Base-by-base conservation (phyloP, 257 asterid genomes). In the Thymus quinquecostatus region DNA sequence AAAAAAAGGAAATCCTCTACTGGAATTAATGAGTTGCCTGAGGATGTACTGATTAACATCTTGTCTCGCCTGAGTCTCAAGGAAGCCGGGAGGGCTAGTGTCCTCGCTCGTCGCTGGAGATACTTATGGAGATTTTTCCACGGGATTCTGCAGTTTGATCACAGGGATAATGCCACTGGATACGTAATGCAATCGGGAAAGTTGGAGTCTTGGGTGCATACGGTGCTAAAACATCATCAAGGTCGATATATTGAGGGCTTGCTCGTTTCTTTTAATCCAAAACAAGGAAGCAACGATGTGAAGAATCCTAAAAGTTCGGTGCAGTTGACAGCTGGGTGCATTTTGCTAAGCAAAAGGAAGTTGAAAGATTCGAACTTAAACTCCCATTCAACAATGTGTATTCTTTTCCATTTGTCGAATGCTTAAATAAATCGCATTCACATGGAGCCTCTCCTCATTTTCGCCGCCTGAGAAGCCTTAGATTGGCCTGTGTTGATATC, bases 11-110 rank as follows among this genome's bases (percentile, higher is more conserved):
- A 8, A 3, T 28, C n/a, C 32, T 10, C 9, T 56, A 0, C 14
- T 62, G 54, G n/a, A 8, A 43, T 64, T 11, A 9, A 44, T 28
- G 12, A 11, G 5, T 64, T 71, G 36, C 63, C 70, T 5, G 70
- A 61, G 61, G 76, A 71, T 50, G 6, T 62, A 3, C 63, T 71
- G 12, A 8, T 71, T 36, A 27, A 3, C 27, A 71, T 71, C 8
- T 11, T 71, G 10, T 72, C 71, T 53, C 21, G 28, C 55, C 14
- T 40, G 69, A 40, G 45, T 32, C 10, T 61, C 36, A 54, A 53
- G 11, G 71, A 64, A 64, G 64, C 77, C 64, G 48, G 5, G 4
- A 55, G 66, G 11, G 55, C 77, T 11, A 72, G 77, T 55, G 47
- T 64, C 7, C 40, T 72, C 5, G 44, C 65, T 0, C 53, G 38